Evolutionary conservation across 371 early-diverging fungal genomes (phyloP), one percentile per base, ranked within the genome.

Genomic region (Mortierella sp.): DNA sequence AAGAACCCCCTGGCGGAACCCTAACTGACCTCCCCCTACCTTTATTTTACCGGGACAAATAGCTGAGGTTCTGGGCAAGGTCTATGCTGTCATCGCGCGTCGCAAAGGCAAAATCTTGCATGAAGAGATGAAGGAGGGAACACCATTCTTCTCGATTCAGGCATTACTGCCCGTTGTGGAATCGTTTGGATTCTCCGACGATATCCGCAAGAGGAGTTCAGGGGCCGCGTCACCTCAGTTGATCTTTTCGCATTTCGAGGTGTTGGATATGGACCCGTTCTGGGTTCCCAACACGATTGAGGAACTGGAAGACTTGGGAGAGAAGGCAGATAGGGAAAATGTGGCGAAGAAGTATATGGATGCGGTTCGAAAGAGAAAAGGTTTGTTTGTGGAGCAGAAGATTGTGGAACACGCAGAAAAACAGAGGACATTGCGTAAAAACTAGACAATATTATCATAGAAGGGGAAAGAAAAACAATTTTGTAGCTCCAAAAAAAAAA

Each of bases 111-210:
- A 91, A 63, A 94, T 98, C 50, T 67, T 97, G 10, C 92, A 94
- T 4, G 99, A 99, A 74, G 97, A 97, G 72, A 89, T 98, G 88
- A 95, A 94, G 73, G 98, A 98, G 67, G 98, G 98, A 43, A 97
- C 97, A 0, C 94, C 96, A 0, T 96, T 97, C 83, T 99, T 97
- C 86, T 90, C 93, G 58, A 96, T 99, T 82, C 89, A 89, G 63
- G 94, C 98, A 0, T 77, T 89, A 41, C 70, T 99, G n/a, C 99
- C 99, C 24, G 99, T 99, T 2, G 91, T 97, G 45, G 99, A 99
- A 83, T 96, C 97, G 72, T 99, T 99, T 88, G 99, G 99, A 10
- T 98, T 99, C 83, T 93, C 98, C 24, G 99, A 99, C 80, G 96
- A 98, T 76, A 93, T 99, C 48, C 93, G 98, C 15, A 97, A 95